phyloP scores from a whole-genome alignment of 2,329 filamentous ascomycete species.

The Talaromyces sp. region DNA sequence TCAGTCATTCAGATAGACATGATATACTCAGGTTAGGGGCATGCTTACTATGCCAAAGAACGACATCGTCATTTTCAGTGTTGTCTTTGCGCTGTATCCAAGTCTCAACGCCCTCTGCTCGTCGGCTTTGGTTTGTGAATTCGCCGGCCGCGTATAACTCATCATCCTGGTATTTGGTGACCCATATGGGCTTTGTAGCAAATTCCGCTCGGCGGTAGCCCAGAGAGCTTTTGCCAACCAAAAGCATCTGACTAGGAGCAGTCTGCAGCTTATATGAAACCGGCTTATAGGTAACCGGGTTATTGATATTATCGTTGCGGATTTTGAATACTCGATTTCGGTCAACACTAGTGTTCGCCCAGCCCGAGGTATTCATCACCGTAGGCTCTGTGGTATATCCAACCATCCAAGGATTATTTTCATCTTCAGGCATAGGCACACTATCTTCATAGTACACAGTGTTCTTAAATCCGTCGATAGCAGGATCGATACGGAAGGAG shows the following conservation, averaged over 20 bases:
- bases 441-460: constrained; percentile 61
- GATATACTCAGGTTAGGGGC: not conserved
- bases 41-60: constrained; percentile 43
- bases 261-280: constrained; percentile 61
- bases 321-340: constrained; percentile 62
- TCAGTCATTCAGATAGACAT: constrained; percentile 33
- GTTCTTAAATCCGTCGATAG: constrained; percentile 60
- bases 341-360: constrained; percentile 52
- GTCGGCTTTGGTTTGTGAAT: constrained; percentile 61
- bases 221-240: constrained; percentile 53
- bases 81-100: constrained; percentile 53
- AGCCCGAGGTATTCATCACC: constrained; percentile 49
- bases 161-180: constrained; percentile 57
- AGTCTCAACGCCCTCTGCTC: constrained; percentile 56
- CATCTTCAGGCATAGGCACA: constrained; percentile 61
- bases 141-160: constrained; percentile 59
- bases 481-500: constrained; percentile 65
- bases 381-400: constrained; percentile 56
- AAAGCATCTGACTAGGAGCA: constrained; percentile 61
- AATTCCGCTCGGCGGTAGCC: constrained; percentile 58
- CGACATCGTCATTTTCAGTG: constrained; percentile 50
- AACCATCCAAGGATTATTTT: constrained; percentile 53
- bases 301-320: constrained; percentile 55
- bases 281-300: constrained; percentile 57
- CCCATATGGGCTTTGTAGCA: constrained; percentile 58